Conservation (phyloP, 768 basidiomycete genomes). For the Nevesoporus exiguus region DNA sequence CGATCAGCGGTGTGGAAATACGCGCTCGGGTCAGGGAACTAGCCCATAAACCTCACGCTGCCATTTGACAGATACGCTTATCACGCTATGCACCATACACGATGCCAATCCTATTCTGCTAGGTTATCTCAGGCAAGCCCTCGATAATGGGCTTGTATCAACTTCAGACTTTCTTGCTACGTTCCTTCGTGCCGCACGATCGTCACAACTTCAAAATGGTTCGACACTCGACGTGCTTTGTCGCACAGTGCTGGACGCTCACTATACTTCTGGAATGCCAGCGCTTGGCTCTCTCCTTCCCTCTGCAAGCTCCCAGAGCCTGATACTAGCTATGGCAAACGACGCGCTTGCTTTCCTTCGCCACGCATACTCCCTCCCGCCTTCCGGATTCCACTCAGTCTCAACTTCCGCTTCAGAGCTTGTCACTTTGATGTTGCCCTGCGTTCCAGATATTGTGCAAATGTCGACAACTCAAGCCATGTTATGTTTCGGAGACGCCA, state of each 20-base stretch:
- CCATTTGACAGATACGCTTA: conserved; percentile 55
- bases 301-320: conserved; percentile 44
- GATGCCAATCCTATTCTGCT: conserved; percentile 69
- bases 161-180: conserved; percentile 59
- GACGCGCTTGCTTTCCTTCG: conserved; percentile 60
- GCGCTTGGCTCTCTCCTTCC: conserved; percentile 55
- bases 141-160: conserved; percentile 54
- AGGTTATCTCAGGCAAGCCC: conserved; percentile 59
- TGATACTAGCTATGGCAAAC: conserved; percentile 52
- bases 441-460: conserved; percentile 58
- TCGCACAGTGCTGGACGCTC: conserved; percentile 58
- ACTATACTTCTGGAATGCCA: conserved; percentile 55
- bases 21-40: not conserved
- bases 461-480: conserved; percentile 60
- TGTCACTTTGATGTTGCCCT: conserved; percentile 57
- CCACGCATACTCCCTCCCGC: conserved; percentile 50
- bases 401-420: conserved; percentile 61
- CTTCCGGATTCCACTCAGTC: conserved; percentile 53
- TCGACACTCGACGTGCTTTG: conserved; percentile 72
- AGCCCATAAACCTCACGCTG: not conserved
- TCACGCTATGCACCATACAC: conserved; percentile 62
- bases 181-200: conserved; percentile 64
- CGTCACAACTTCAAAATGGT: conserved; percentile 57
- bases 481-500: conserved; percentile 45
- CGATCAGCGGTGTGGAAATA: conserved; percentile 52